Base-by-base conservation (phyloP, 176 grass and related monocot species). In the Guadua angustifolia region DNA sequence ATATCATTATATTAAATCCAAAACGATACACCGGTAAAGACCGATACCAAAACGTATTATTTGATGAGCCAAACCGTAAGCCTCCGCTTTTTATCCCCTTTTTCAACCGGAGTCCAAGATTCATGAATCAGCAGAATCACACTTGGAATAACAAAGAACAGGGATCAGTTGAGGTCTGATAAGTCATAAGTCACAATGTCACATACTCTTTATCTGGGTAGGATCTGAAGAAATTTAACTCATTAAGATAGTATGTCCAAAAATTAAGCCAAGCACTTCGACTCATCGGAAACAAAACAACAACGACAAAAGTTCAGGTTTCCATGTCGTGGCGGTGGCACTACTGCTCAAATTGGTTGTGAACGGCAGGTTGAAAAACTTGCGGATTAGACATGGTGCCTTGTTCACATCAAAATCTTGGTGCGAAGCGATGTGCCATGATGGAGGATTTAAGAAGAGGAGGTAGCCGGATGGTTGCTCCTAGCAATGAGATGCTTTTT, bases 341-440 rank as follows among this genome's bases (percentile, higher is more conserved):
- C 29, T 29, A 1, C 57, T 60, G 5, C 57, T 60, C 0, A 25
- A 60, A 60, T 25, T 25, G 10, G 10, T 60, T 60, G 24, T 25
- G 22, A 60, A 13, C 25, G 57, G 22, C 22, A 60, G 4, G 22
- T 25, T 5, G 57, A 25, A 13, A 60, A 60, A 5, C 44, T 12
- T 25, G 22, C n/a, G 24, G 57, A 12, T 13, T 13, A 36, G 77
- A 52, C 65, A 56, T 39, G 64, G 42, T 81, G 65, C 64, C 69
- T 55, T 69, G 21, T 56, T 42, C 64, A 26, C 33, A 52, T 81
- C 64, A 62, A 64, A 12, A 66, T 66, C 43, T 66, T 74, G 44
- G 45, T 21, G 24, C 6, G 82, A 76, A 40, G 60, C 11, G 73
- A 76, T 77, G 47, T 77, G 82, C n/a, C n/a, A n/a, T n/a, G n/a